Evolutionary conservation across 1,284 basidiomycete genomes (phyloP).

Genomic region (Leccinum griseonigrum): DNA sequence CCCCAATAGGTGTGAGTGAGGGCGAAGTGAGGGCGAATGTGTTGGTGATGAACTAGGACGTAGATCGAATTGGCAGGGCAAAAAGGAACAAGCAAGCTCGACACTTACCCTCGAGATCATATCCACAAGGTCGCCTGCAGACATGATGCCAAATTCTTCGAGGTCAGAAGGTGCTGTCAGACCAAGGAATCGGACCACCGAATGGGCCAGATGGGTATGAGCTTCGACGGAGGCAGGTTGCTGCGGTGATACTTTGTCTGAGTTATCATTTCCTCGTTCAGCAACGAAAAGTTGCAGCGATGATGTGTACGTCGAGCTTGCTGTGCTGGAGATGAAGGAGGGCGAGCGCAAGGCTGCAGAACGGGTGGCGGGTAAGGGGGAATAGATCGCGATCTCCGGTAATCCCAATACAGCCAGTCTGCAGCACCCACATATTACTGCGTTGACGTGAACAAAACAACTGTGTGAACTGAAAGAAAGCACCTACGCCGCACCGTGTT

Average conservation of each 20-base stretch:
- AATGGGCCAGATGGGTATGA: conserved; percentile 67
- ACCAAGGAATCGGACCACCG: conserved; percentile 65
- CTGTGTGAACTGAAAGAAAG: too few species aligned
- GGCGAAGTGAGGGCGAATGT: conserved; percentile 83
- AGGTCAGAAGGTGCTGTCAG: conserved; percentile 58
- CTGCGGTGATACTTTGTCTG: conserved; percentile 40
- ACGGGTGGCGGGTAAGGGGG: background rate
- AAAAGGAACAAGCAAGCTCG: background rate
- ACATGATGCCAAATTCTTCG: conserved; percentile 51
- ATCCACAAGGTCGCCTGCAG: conserved; percentile 63
- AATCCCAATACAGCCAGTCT: too few species aligned
- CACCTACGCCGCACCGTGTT: too few species aligned
- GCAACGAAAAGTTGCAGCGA: background rate
- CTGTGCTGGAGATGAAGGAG: conserved; percentile 62
- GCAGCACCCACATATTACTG: too few species aligned
- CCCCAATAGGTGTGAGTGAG: conserved; percentile 73
- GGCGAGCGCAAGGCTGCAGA: conserved; percentile 35
- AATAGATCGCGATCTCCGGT: background rate
- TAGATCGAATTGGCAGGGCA: conserved; percentile 2
- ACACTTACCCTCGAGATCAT: conserved; percentile 63
- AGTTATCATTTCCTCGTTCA: conserved; percentile 34
- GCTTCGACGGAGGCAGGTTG: conserved; percentile 49
- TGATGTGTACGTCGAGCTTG: conserved; percentile 46
- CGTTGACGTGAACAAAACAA: too few species aligned
- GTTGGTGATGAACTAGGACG: conserved; percentile 77